Percentiles rank a stretch among this genome's conserved stretches.
Conservation (phyloP, 192 early-diverging fungal species). For the Entomortierella parvispora region DNA sequence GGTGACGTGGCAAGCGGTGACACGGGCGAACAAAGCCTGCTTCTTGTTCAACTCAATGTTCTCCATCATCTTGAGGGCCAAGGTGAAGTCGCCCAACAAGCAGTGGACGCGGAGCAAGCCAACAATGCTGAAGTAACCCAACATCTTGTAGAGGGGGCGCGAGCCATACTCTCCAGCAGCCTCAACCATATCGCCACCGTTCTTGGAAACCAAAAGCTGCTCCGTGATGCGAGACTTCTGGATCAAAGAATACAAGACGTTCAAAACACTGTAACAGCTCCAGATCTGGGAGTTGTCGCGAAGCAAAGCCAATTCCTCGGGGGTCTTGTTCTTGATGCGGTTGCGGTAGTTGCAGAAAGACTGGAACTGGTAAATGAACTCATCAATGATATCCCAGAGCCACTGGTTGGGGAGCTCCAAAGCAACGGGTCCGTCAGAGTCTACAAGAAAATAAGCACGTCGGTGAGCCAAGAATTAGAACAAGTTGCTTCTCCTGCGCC, state of each 20-base stretch:
- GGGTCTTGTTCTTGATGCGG: slow-evolving; percentile 81
- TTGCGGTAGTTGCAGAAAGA: slow-evolving; percentile 95
- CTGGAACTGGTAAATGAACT: slow-evolving; percentile 99
- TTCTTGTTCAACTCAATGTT: slow-evolving; percentile 94
- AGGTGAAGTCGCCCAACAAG: slow-evolving; percentile 93
- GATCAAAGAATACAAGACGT: slow-evolving; percentile 95
- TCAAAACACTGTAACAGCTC: slow-evolving; percentile 96
- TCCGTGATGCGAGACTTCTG: slow-evolving; percentile 96
- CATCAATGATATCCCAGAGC: slow-evolving; percentile 99
- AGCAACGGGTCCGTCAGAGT: slow-evolving; percentile 83
- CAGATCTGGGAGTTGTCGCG: slow-evolving; percentile 90
- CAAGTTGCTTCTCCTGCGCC: no score
- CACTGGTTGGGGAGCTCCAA: slow-evolving; percentile 98
- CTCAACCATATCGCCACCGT: slow-evolving; percentile 89
- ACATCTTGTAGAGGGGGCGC: slow-evolving; percentile 93
- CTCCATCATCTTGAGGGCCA: slow-evolving; percentile 96
- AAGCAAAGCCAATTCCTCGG: slow-evolving; percentile 84
- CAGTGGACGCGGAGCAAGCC: slow-evolving; percentile 95
- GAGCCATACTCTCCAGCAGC: slow-evolving; percentile 91
- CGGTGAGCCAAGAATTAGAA: no score
- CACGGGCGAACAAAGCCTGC: slow-evolving; percentile 91
- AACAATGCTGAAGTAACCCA: slow-evolving; percentile 96
- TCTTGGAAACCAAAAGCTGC: slow-evolving; percentile 89
- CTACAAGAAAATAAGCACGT: slow-evolving; percentile 22
- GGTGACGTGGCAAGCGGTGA: slow-evolving; percentile 97